A percentile compares a stretch with the other conserved stretches of the same genome.
Conservation (phyloP, 768 basidiomycete species). For the Tricholoma terreum region DNA sequence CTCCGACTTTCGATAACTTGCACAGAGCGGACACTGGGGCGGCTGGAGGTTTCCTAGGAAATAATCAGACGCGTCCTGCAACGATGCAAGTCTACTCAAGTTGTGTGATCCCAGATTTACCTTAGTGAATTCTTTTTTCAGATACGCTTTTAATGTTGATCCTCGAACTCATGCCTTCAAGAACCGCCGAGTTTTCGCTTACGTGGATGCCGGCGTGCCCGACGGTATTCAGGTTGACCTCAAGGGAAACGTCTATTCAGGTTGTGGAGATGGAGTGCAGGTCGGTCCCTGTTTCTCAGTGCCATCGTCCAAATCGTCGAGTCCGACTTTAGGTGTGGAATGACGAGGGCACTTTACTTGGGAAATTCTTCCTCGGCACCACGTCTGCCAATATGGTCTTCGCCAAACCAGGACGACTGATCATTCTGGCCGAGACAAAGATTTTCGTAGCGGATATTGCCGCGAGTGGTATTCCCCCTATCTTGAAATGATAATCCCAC, state of each 20-base stretch:
- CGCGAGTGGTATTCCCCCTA: constrained; percentile 25
- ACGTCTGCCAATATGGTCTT: constrained; percentile 46
- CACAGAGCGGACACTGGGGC: constrained; percentile 52
- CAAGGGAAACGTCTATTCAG: constrained; percentile 63
- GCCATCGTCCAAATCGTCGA: background rate
- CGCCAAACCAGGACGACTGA: constrained; percentile 38
- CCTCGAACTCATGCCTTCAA: constrained; percentile 46
- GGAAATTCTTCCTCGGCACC: constrained; percentile 58
- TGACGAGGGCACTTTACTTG: constrained; percentile 51
- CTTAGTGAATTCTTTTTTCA: constrained; percentile 26
- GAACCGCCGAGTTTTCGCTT: constrained; percentile 68
- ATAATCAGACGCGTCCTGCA: constrained; percentile 56
- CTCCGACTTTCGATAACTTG: background rate
- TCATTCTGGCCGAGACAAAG: constrained; percentile 47
- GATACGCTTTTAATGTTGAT: constrained; percentile 70
- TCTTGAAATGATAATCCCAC: constrained; percentile 3
- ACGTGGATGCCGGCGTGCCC: constrained; percentile 59
- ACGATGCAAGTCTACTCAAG: constrained; percentile 52
- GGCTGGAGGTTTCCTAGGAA: constrained; percentile 41
- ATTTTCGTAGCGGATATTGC: constrained; percentile 47
- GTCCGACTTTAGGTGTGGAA: constrained; percentile 45
- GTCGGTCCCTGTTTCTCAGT: constrained; percentile 28
- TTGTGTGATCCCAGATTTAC: background rate
- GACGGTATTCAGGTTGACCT: constrained; percentile 68
- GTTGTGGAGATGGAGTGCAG: constrained; percentile 67